Evolutionary conservation across 106 monocot species (phyloP).

Genomic region (Dendrobium nobile): DNA sequence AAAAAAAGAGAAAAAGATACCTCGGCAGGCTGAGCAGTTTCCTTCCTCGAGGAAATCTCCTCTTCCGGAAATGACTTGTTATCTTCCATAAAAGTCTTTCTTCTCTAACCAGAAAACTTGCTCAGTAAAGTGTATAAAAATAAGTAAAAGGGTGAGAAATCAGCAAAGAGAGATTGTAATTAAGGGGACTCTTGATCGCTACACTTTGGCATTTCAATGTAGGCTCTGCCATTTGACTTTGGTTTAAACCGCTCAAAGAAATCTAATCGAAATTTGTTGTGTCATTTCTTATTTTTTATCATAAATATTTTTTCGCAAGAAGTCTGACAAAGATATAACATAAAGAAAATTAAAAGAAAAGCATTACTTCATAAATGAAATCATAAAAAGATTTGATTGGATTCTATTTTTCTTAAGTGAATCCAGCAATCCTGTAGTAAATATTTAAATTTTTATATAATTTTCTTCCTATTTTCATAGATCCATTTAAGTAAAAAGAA

Average conservation of each 20-base stretch:
- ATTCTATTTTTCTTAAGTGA: no score
- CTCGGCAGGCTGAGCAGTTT: neutral
- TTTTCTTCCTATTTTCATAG: no score
- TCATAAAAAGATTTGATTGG: no score
- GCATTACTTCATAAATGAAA: no score
- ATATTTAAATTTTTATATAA: no score
- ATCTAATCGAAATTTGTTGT: neutral
- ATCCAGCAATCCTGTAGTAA: no score
- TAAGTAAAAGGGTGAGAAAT: neutral
- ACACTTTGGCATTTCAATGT: neutral
- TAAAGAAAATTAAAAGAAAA: no score
- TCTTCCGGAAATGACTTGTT: no score
- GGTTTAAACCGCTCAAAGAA: neutral
- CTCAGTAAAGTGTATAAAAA: neutral
- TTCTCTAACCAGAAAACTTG: neutral
- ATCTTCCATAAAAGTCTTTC: neutral
- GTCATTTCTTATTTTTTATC: neutral
- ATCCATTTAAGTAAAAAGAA: no score
- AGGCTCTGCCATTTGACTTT: neutral
- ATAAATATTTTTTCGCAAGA: no score
- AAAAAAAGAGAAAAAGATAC: neutral
- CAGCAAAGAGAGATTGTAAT: neutral
- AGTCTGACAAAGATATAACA: no score
- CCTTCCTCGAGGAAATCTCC: neutral
- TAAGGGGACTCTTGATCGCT: neutral